A percentile compares a stretch with the other conserved stretches of the same genome.
These are phyloP conservation scores for Perilla frutescens DNA, from an alignment of 257 asterid species.

Conservation along the genomic window DNA sequence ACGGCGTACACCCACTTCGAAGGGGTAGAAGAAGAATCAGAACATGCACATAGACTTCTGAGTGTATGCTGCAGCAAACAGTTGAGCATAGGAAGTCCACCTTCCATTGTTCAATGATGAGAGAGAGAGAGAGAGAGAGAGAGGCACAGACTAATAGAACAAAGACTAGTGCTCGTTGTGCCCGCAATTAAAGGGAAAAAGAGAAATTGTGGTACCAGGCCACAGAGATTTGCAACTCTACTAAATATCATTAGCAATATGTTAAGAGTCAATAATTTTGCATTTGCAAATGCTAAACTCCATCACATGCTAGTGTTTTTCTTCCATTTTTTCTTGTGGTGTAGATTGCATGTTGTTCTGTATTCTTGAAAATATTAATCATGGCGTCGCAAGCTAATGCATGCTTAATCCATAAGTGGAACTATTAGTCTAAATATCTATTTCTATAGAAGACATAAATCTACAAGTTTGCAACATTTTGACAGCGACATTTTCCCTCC, in stretches of 20 bases:
- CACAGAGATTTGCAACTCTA: neutral
- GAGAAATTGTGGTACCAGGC: neutral
- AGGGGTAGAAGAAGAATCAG: constrained; percentile 55
- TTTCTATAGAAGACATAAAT: neutral
- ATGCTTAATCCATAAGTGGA: neutral
- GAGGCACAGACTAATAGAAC: constrained; percentile 26
- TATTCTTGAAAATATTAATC: neutral
- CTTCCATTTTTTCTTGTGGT: constrained; percentile 23
- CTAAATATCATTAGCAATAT: neutral
- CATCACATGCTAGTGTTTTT: constrained; percentile 34
- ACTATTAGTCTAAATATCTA: constrained; percentile 6
- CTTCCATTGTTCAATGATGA: constrained; percentile 56
- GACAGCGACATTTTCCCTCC: constrained; percentile 23
- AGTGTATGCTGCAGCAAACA: constrained; percentile 82
- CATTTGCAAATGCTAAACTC: constrained; percentile 25
- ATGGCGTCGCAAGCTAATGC: neutral
- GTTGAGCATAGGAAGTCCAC: constrained; percentile 76
- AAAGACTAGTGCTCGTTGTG: constrained; percentile 26
- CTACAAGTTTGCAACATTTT: neutral
- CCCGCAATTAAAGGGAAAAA: constrained; percentile 46
- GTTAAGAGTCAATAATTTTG: constrained; percentile 9
- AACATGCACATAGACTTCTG: constrained; percentile 65
- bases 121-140: constrained; percentile 7
- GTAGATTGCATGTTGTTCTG: constrained; percentile 9
- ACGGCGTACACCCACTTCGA: constrained; percentile 83